Base-by-base conservation (phyloP, 2,329 filamentous ascomycete species). In the Chaetomiaceae sp. region DNA sequence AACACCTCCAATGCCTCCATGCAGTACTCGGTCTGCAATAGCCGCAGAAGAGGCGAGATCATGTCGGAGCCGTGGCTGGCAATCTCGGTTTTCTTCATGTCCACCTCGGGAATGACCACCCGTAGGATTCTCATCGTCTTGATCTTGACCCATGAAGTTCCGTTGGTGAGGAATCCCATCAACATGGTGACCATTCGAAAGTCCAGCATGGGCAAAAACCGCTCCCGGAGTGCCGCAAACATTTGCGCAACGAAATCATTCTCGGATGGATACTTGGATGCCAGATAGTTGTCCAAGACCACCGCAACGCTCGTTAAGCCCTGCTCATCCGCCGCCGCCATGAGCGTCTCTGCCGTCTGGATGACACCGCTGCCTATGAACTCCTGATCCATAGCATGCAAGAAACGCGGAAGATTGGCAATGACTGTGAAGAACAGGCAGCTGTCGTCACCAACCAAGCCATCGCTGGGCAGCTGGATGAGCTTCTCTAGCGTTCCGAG, bases 101-200 rank as follows among this genome's bases (percentile, higher is more conserved):
- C 91, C 29, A 96, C 87, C 48, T 92, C 86, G 0, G 90, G 89
- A 42, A 99, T 87, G 54, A 96, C 75, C 18, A 88, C 80, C 64
- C 88, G 88, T 0, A 99, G 80, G 11, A 97, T 84, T 55, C 89
- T 86, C 88, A 99, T 95, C 0, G 89, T 90, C 73, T 94, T 92
- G 38, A 91, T 76, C 67, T 95, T 95, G 69, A 97, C 88, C 89
- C 90, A 96, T 2, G 88, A 80, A 1, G 86, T 80, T 30, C 85
- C 86, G 65, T 99, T 99, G 13, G 91, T 96, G 48, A 99, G 76
- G 43, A 96, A 79, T 2, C 94, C 90, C 71, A 97, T 89, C 38
- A 97, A 73, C 72, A 96, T 96, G 1, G 90, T 89, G 10, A 99
- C 72, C 74, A 89, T 89, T 55, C 85, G 81, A 61, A 95, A 90